Evolutionary conservation across 257 asterid genomes (phyloP).

Genomic region (Solanum microdontum): DNA sequence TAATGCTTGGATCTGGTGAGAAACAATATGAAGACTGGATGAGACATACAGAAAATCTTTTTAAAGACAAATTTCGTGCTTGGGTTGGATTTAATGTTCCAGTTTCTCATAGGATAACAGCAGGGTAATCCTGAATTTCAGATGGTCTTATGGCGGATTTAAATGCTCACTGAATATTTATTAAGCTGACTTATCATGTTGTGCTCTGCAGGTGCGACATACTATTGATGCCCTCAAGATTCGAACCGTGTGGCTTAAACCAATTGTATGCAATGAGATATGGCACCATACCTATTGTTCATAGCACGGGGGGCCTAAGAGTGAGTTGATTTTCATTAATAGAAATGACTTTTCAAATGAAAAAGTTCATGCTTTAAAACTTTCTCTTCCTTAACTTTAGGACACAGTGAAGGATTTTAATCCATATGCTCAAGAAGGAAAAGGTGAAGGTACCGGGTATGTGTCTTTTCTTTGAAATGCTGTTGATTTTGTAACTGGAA

Average conservation of each 20-base stretch:
- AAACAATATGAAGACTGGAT: conserved; percentile 96
- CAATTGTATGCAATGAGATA: conserved; percentile 94
- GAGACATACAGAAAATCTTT: conserved; percentile 55
- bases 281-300: conserved; percentile 91
- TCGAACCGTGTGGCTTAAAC: conserved; percentile 94
- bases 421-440: conserved; percentile 64
- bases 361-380: neutral
- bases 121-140: conserved; percentile 43
- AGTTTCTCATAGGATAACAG: conserved; percentile 77
- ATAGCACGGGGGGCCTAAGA: conserved; percentile 84
- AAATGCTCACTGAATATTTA: neutral
- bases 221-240: conserved; percentile 87
- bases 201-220: conserved; percentile 73
- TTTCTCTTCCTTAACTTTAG: conserved; percentile 15
- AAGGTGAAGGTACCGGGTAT: conserved; percentile 92
- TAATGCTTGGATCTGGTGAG: conserved; percentile 99
- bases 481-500: neutral
- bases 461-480: conserved; percentile 12
- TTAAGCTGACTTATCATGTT: neutral
- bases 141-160: neutral
- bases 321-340: conserved; percentile 30
- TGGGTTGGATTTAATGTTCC: conserved; percentile 99
- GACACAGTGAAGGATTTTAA: conserved; percentile 73
- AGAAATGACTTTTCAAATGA: neutral
- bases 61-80: conserved; percentile 67